Evolutionary conservation across 202 grass and related monocot genomes (phyloP).

Genomic region (Hordeum pubiflorum): DNA sequence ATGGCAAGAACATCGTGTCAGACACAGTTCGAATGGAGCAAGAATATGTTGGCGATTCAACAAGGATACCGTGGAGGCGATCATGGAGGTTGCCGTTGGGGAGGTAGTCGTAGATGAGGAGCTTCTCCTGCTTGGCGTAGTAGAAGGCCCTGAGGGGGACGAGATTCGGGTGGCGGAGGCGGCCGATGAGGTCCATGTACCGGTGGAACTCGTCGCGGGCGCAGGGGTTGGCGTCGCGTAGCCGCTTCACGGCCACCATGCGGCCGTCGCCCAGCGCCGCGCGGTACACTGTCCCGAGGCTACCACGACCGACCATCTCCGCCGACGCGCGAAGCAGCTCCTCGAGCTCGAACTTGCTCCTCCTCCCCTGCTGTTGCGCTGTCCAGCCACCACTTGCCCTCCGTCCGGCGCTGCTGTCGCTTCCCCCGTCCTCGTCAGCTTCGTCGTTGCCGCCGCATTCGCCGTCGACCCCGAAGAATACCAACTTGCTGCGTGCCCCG

Average conservation of each 20-base stretch:
- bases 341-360: constrained; percentile 67
- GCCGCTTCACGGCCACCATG: constrained; percentile 82
- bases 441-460: constrained; percentile 15
- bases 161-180: constrained; percentile 59
- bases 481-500: constrained; percentile 68
- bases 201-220: constrained; percentile 69
- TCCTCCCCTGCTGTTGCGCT: constrained; percentile 20
- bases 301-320: constrained; percentile 82
- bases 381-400: background rate
- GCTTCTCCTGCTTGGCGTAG: constrained; percentile 89
- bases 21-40: background rate
- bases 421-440: background rate
- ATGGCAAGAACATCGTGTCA: background rate
- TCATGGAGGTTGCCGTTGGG: constrained; percentile 66
- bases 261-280: constrained; percentile 58
- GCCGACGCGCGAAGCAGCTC: constrained; percentile 78
- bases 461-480: constrained; percentile 60
- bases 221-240: constrained; percentile 64
- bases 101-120: constrained; percentile 85
- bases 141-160: constrained; percentile 69
- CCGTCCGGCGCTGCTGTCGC: constrained; percentile 27
- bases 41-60: background rate
- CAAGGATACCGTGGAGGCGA: constrained; percentile 51
- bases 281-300: constrained; percentile 76
- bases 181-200: constrained; percentile 85